Conservation (phyloP, 2,329 filamentous ascomycete species). For the Fusarium verrucosum region DNA sequence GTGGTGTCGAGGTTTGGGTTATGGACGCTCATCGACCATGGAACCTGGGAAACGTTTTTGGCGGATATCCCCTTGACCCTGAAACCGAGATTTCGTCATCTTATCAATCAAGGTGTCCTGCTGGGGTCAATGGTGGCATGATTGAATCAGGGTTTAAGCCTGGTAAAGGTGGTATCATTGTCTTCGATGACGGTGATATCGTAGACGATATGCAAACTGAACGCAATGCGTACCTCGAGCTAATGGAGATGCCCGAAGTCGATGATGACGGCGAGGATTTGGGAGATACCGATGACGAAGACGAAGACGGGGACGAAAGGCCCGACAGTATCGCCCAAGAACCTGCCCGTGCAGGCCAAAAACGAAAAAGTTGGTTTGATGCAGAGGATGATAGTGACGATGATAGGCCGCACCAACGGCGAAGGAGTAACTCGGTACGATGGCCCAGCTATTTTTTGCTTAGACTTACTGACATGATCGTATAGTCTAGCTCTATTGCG, state of each 20-base stretch:
- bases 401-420: conserved; percentile 78
- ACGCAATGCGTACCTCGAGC: conserved; percentile 82
- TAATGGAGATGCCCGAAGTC: conserved; percentile 90
- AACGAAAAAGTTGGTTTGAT: conserved; percentile 83
- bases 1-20: conserved; percentile 94
- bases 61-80: conserved; percentile 69
- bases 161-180: conserved; percentile 86
- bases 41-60: conserved; percentile 95
- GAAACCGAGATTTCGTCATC: conserved; percentile 57
- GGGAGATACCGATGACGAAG: conserved; percentile 66
- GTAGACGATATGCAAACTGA: conserved; percentile 80
- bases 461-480: conserved; percentile 26
- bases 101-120: conserved; percentile 62
- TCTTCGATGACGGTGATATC: conserved; percentile 96
- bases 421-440: conserved; percentile 87
- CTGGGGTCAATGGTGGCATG: conserved; percentile 77
- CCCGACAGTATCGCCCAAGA: conserved; percentile 51
- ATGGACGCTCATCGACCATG: conserved; percentile 91
- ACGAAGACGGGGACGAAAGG: conserved; percentile 54
- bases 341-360: conserved; percentile 63
- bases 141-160: conserved; percentile 77
- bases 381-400: conserved; percentile 77
- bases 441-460: background rate
- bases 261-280: conserved; percentile 76
- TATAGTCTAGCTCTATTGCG: conserved; percentile 71